Percentiles rank a stretch among this genome's conserved stretches.
These are phyloP conservation scores for Pseudogymnoascus sp. DNA, from an alignment of 2,329 filamentous ascomycete species.

Conservation along the genomic window DNA sequence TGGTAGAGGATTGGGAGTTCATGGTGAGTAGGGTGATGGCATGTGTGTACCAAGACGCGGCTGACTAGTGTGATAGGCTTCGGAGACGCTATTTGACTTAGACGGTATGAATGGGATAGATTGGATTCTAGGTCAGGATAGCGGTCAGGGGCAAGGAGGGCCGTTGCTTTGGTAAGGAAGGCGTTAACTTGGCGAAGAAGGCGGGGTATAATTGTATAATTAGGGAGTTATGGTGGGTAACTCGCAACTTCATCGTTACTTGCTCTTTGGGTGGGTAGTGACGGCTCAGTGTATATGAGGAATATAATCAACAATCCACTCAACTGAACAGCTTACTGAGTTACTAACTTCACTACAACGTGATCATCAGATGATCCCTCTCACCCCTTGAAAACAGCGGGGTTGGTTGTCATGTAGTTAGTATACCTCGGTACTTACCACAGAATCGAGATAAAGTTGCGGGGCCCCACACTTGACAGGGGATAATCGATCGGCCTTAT, in stretches of 20 bases:
- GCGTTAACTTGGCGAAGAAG: background rate
- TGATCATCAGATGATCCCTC: background rate
- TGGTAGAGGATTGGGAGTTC: conserved; percentile 37
- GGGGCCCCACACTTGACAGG: conserved; percentile 4
- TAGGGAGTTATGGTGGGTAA: background rate
- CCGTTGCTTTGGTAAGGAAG: background rate
- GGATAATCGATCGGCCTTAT: background rate
- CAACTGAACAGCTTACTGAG: background rate
- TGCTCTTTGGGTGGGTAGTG: background rate
- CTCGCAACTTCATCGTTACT: background rate
- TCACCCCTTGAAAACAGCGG: background rate
- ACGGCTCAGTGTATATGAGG: background rate
- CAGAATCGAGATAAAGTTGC: conserved; percentile 6
- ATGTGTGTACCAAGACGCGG: conserved; percentile 8
- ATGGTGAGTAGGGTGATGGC: conserved; percentile 29
- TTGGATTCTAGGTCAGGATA: conserved; percentile 18
- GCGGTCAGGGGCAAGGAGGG: conserved; percentile 6
- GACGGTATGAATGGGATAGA: conserved; percentile 18
- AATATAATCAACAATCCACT: background rate
- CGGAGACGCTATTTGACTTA: conserved; percentile 26
- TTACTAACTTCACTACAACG: background rate
- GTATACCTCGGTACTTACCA: background rate
- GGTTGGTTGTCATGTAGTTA: background rate
- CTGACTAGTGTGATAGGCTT: conserved; percentile 22
- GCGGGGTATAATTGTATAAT: background rate